A percentile compares a stretch with the other conserved stretches of the same genome.
phyloP scores from a whole-genome alignment of 2,329 filamentous ascomycete species.

The Lasiodiplodia gonubiensis region DNA sequence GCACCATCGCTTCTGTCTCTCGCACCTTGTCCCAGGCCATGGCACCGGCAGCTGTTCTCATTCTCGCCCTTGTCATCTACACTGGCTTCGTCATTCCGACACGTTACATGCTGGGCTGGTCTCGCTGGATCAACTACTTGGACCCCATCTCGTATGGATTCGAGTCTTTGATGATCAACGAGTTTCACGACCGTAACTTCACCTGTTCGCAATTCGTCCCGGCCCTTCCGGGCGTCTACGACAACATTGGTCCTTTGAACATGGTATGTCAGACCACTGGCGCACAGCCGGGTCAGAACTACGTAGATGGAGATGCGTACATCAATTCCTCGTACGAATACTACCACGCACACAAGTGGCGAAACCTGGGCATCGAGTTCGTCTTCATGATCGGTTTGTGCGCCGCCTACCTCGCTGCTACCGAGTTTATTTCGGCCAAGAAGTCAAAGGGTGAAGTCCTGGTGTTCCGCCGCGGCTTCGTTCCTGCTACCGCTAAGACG shows the following conservation, averaged over 20 bases:
- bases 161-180: slow-evolving; percentile 77
- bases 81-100: slow-evolving; percentile 61
- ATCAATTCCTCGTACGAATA: slow-evolving; percentile 32
- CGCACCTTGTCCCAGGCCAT: slow-evolving; percentile 65
- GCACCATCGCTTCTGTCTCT: slow-evolving; percentile 66
- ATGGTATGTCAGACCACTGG: slow-evolving; percentile 43
- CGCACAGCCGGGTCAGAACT: slow-evolving; percentile 36
- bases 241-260: slow-evolving; percentile 32
- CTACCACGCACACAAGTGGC: slow-evolving; percentile 42
- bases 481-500: background rate
- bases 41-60: slow-evolving; percentile 59
- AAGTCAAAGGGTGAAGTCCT: slow-evolving; percentile 52
- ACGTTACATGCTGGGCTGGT: slow-evolving; percentile 74
- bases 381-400: slow-evolving; percentile 45
- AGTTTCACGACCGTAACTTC: slow-evolving; percentile 70
- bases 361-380: slow-evolving; percentile 48
- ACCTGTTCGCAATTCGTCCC: slow-evolving; percentile 50
- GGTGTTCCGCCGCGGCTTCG: slow-evolving; percentile 47
- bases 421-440: slow-evolving; percentile 49
- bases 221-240: slow-evolving; percentile 36
- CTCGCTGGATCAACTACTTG: slow-evolving; percentile 79
- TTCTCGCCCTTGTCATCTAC: slow-evolving; percentile 65
- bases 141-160: slow-evolving; percentile 79
- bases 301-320: slow-evolving; percentile 41
- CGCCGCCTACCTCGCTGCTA: slow-evolving; percentile 43